phyloP scores from a whole-genome alignment of 1,284 basidiomycete genomes.

The Austroboletus novae-zelandiae region DNA sequence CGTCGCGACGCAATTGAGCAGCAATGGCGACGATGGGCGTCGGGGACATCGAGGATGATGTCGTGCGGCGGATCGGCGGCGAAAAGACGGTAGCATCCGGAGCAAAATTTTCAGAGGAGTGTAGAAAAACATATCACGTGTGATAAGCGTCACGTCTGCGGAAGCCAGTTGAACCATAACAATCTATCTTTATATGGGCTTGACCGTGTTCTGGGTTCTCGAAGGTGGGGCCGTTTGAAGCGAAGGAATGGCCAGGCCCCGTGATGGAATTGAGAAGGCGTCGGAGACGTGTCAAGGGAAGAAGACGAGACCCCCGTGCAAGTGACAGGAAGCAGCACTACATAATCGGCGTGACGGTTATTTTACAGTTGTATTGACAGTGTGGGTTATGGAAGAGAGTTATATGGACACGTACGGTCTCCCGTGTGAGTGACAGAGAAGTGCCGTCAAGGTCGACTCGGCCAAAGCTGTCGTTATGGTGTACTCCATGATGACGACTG shows the following conservation, averaged over 20 bases:
- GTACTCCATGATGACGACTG: too few relatives aligned
- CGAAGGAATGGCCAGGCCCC: background rate
- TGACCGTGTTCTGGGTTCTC: background rate
- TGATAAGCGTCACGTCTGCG: background rate
- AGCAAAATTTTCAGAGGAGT: background rate
- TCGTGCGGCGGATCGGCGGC: background rate
- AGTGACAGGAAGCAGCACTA: conserved; percentile 14
- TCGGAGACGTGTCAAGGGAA: conserved; percentile 10
- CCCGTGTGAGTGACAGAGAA: conserved; percentile 19
- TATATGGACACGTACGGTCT: conserved; percentile 5
- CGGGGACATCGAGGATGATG: background rate
- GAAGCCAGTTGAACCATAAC: background rate
- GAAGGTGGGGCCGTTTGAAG: background rate
- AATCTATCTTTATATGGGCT: conserved; percentile 18
- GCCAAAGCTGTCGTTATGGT: too few relatives aligned
- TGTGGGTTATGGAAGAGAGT: conserved; percentile 1
- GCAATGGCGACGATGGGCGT: background rate
- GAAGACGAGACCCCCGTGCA: conserved; percentile 3
- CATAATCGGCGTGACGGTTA: conserved; percentile 26
- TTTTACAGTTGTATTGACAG: background rate
- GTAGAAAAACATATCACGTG: conserved; percentile 2
- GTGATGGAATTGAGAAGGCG: conserved; percentile 19
- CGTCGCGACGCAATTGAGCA: conserved; percentile 20
- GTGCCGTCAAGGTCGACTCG: background rate
- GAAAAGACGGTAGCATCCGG: background rate